Conservation (phyloP, 78 protist genomes). For the Dictyostelium citrinum region DNA sequence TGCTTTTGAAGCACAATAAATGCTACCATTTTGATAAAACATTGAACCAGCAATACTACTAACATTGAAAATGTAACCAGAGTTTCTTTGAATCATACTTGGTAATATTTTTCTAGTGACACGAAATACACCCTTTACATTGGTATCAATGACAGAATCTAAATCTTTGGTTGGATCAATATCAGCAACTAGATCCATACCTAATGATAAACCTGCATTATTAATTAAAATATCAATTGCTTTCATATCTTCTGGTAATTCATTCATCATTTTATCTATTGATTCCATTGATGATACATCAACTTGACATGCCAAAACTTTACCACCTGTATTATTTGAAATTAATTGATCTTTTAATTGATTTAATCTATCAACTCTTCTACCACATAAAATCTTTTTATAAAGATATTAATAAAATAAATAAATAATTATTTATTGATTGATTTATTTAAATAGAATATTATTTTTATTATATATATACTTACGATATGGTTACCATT, state of each 20-base stretch:
- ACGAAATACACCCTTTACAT: constrained; percentile 77
- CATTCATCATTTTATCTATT: constrained; percentile 30
- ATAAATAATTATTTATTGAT: no score
- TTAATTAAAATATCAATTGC: constrained; percentile 68
- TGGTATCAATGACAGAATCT: constrained; percentile 55
- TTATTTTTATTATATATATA: neutral
- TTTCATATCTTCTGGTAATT: constrained; percentile 44
- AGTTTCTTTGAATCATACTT: constrained; percentile 49
- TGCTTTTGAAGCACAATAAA: constrained; percentile 86
- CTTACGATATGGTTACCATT: constrained; percentile 68
- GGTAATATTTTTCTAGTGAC: constrained; percentile 45
- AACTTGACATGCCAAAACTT: constrained; percentile 24
- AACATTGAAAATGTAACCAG: constrained; percentile 83
- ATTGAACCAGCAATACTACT: constrained; percentile 80
- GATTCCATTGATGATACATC: constrained; percentile 64
- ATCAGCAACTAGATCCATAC: constrained; percentile 23
- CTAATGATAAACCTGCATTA: constrained; percentile 84
- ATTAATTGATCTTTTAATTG: constrained; percentile 8
- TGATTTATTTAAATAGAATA: no score
- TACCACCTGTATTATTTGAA: neutral
- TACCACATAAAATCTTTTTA: constrained; percentile 68
- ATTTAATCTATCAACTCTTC: constrained; percentile 78
- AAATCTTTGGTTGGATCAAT: neutral
- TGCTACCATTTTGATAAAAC: constrained; percentile 74
- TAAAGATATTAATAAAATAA: no score